Conservation (phyloP, 148 eudicot species). For the Rhododendron vialii region DNA sequence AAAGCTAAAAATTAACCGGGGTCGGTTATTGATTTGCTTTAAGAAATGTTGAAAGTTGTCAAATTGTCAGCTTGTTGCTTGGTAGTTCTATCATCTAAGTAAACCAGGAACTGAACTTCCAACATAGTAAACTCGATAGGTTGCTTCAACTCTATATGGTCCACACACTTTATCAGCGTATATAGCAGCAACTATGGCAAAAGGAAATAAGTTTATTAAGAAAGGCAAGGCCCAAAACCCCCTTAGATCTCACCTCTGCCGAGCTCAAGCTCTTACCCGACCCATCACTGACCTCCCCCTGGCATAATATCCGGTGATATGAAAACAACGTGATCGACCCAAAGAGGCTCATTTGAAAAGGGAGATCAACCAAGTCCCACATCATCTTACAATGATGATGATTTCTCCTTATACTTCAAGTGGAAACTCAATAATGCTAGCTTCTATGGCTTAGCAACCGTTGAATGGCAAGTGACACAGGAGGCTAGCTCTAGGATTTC, state of each 20-base stretch:
- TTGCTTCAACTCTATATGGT: conserved; percentile 40
- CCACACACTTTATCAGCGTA: conserved; percentile 40
- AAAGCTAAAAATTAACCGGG: too few species aligned
- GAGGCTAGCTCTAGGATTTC: conserved; percentile 26
- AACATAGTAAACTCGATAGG: conserved; percentile 17
- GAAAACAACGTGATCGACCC: conserved; percentile 24
- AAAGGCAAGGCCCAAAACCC: too few species aligned
- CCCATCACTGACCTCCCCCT: too few species aligned
- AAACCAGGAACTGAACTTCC: not conserved
- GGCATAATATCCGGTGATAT: conserved; percentile 14
- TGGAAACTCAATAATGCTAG: conserved; percentile 11
- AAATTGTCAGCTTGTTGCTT: too few species aligned
- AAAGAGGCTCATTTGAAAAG: conserved; percentile 28
- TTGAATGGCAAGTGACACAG: conserved; percentile 38
- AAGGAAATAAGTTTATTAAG: too few species aligned
- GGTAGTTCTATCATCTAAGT: too few species aligned
- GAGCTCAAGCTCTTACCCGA: too few species aligned
- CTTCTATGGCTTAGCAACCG: conserved; percentile 21
- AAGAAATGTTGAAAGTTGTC: too few species aligned
- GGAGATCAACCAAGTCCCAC: conserved; percentile 13
- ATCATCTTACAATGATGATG: conserved; percentile 23
- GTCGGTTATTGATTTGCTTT: too few species aligned
- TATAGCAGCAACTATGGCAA: not conserved
- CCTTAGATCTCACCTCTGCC: too few species aligned
- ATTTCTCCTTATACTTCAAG: conserved; percentile 31